Base-by-base conservation (phyloP, 345 rosid species). In the Sisymbrium irio region DNA sequence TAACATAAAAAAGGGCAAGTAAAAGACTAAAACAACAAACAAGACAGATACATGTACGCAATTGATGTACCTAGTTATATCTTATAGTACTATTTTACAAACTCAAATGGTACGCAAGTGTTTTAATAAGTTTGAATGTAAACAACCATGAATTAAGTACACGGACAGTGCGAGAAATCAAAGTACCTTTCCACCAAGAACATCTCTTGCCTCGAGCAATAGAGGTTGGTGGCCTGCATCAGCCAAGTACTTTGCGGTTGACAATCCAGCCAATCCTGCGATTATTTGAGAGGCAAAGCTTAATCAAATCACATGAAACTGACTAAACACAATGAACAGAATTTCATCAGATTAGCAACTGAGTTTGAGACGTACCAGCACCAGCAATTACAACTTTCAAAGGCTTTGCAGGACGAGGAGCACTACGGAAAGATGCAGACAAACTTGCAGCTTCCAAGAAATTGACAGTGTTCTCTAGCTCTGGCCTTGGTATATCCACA, bases 111-210 rank as follows among this genome's bases (percentile, higher is more conserved):
- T n/a, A n/a, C n/a, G n/a, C n/a, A n/a, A n/a, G n/a, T n/a, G n/a
- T n/a, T n/a, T n/a, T n/a, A n/a, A n/a, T n/a, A n/a, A n/a, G n/a
- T n/a, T n/a, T n/a, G n/a, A 40, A 20, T 30, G 20, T n/a, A 14
- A 54, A 30, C 49, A 65, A 35, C 4, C 19, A 55, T 45, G 4
- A 53, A 37, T 22, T 20, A 46, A 46, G 18, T 13, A 47, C 2
- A 60, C 11, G n/a, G 9, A 55, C 9, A 54, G 51, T 49, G 8
- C 63, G 65, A 60, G 49, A 12, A 81, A 61, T 7, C 35, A 25
- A 77, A 60, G 39, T 78, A 90, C 98, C 98, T 94, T 93, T 83
- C 98, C 98, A 57, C 98, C 98, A 46, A 93, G 85, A 79, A 88
- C 97, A 78, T 93, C 98, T 84, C 94, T 85, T 53, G 90, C 94